Base-by-base conservation (phyloP, 176 grass and related monocot species). In the Bonia amplexicaulis region DNA sequence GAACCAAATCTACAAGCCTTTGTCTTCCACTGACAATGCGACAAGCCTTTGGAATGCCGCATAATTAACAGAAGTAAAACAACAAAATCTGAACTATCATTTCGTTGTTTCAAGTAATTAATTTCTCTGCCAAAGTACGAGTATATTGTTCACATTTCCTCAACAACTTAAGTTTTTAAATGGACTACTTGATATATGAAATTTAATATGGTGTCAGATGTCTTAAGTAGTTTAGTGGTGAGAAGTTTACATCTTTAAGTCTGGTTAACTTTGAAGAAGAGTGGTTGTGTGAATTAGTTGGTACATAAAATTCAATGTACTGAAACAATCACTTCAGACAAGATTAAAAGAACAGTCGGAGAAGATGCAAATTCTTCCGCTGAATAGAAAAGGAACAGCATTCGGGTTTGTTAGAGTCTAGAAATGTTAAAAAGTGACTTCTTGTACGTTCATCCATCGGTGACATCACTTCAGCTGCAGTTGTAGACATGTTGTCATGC, bases 291-390 rank as follows among this genome's bases (percentile, higher is more conserved):
- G 5, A 64, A 74, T 42, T 19, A 9, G 29, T 14, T 9, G 14
- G 9, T 63, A 62, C 27, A 72, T 17, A 10, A 39, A 41, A 82
- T 41, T 78, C 14, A 61, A 35, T 8, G 9, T 55, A n/a, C 20
- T 65, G 40, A 47, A 65, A 16, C 31, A 54, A 76, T 20, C 47
- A 1, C 17, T 65, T 39, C 41, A 42, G 42, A 53, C 40, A 86
- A 82, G 80, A 90, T 65, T 55, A 66, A 73, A 54, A 44, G 26
- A 74, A 42, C 14, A 61, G 66, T 71, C 49, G 46, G 15, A 46
- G 49, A 78, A 67, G 80, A 80, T 87, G 87, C 74, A 87, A 25
- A 83, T 87, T 87, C 88, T 74, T 79, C 88, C 84, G 79, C 84
- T 87, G 68, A 83, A 87, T 25, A 59, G 33, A 77, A 90, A 83